These are phyloP conservation scores for Hymenotorrendiella dingleyae DNA, from an alignment of 2,329 filamentous ascomycete genomes.

Conservation along the genomic window DNA sequence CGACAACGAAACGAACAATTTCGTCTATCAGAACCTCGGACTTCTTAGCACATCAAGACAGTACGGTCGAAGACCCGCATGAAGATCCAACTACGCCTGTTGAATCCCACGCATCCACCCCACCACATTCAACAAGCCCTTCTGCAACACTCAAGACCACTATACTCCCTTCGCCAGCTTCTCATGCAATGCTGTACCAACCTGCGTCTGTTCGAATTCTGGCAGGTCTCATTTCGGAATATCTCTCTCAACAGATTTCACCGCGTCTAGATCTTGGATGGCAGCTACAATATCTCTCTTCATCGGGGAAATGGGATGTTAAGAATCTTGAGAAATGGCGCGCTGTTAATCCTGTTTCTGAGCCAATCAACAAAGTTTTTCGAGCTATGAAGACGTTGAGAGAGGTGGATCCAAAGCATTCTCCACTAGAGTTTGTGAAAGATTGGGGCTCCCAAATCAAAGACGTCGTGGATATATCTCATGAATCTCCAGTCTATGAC, in stretches of 20 bases:
- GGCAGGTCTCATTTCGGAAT: conserved; percentile 76
- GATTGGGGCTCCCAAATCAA: conserved; percentile 62
- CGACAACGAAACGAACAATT: conserved; percentile 28
- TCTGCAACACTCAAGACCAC: conserved; percentile 57
- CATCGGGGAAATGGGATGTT: conserved; percentile 94
- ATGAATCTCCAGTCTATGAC: conserved; percentile 86
- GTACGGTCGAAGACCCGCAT: conserved; percentile 33
- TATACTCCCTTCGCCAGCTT: conserved; percentile 69
- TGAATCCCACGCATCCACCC: conserved; percentile 37
- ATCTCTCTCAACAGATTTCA: conserved; percentile 70
- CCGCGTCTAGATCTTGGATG: conserved; percentile 75
- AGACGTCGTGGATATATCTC: conserved; percentile 83
- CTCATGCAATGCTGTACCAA: conserved; percentile 79
- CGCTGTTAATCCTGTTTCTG: conserved; percentile 69
- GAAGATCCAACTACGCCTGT: conserved; percentile 43
- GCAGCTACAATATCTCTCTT: conserved; percentile 85
- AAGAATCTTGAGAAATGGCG: conserved; percentile 95
- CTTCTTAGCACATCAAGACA: conserved; percentile 30
- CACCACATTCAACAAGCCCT: conserved; percentile 44
- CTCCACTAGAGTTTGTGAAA: conserved; percentile 64
- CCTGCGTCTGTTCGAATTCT: conserved; percentile 69
- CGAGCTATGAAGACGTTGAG: conserved; percentile 89
- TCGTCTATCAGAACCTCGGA: conserved; percentile 35
- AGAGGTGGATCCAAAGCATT: conserved; percentile 80
- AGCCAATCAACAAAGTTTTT: conserved; percentile 72